Percentiles rank a stretch among this genome's conserved stretches.
Evolutionary conservation across 2,329 filamentous ascomycete species (phyloP).

Genomic region (Ilyonectria mors-panacis): DNA sequence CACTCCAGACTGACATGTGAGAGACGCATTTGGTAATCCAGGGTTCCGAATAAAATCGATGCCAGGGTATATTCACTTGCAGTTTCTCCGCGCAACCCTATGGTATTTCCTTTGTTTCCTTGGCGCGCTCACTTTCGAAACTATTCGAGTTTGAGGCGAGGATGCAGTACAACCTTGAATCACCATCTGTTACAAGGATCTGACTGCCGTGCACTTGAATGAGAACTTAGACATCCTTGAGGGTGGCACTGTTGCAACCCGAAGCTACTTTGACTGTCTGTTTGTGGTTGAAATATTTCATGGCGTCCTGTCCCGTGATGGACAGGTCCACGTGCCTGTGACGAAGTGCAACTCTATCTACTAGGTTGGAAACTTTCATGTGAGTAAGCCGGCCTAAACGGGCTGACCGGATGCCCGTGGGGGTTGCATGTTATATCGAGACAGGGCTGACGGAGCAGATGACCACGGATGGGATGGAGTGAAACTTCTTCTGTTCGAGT

Average conservation of each 20-base stretch:
- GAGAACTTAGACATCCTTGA: background rate
- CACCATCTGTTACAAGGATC: background rate
- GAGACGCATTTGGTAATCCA: background rate
- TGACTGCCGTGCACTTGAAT: background rate
- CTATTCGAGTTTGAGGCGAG: background rate
- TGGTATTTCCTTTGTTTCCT: background rate
- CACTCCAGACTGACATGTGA: constrained; percentile 2
- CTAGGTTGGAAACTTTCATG: constrained; percentile 5
- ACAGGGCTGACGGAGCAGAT: constrained; percentile 29
- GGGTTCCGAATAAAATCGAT: background rate
- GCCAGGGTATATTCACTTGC: background rate
- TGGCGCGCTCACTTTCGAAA: background rate
- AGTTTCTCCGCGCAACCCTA: background rate
- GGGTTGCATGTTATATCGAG: constrained; percentile 18
- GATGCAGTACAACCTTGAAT: constrained; percentile 15
- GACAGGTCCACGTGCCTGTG: constrained; percentile 14
- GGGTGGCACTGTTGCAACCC: background rate
- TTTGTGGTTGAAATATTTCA: background rate
- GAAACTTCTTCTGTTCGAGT: background rate
- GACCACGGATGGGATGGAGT: constrained; percentile 14
- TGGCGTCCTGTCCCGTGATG: constrained; percentile 19
- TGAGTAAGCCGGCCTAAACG: constrained; percentile 1
- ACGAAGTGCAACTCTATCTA: constrained; percentile 12
- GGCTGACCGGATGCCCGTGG: background rate
- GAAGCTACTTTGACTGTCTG: background rate